phyloP scores from a whole-genome alignment of 495 filamentous ascomycete genomes.

The Cryomyces minteri region DNA sequence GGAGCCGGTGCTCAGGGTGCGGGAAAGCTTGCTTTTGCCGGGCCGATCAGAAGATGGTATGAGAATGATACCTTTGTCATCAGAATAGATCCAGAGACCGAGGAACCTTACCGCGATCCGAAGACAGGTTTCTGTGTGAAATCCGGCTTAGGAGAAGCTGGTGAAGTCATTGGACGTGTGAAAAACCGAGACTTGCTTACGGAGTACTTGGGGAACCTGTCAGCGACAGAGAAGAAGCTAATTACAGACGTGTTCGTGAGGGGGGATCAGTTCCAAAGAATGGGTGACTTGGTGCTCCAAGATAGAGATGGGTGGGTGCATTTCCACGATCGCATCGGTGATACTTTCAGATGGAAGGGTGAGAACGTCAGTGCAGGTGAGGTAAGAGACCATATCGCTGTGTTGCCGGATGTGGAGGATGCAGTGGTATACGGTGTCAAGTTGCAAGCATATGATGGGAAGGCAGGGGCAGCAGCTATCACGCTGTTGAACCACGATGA shows the following conservation, averaged over 20 bases:
- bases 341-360: constrained; percentile 21
- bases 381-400: constrained; percentile 54
- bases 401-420: constrained; percentile 48
- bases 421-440: constrained; percentile 80
- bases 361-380: constrained; percentile 65
- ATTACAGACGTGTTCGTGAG: constrained; percentile 58
- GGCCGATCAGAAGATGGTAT: background rate
- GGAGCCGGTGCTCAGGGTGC: constrained; percentile 35
- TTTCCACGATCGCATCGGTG: constrained; percentile 51
- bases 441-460: constrained; percentile 68
- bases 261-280: constrained; percentile 75
- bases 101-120: constrained; percentile 18
- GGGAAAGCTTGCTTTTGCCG: constrained; percentile 33
- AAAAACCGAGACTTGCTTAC: constrained; percentile 55
- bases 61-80: background rate
- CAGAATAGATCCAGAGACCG: constrained; percentile 17
- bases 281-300: constrained; percentile 62
- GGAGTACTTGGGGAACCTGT: constrained; percentile 67
- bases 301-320: constrained; percentile 57
- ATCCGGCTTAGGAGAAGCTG: constrained; percentile 35
- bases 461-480: constrained; percentile 62
- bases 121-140: constrained; percentile 10
- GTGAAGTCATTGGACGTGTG: constrained; percentile 46
- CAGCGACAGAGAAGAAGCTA: constrained; percentile 63
- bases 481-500: constrained; percentile 14